These are phyloP conservation scores for Calocybe indica DNA, from an alignment of 768 basidiomycete genomes.

Conservation along the genomic window DNA sequence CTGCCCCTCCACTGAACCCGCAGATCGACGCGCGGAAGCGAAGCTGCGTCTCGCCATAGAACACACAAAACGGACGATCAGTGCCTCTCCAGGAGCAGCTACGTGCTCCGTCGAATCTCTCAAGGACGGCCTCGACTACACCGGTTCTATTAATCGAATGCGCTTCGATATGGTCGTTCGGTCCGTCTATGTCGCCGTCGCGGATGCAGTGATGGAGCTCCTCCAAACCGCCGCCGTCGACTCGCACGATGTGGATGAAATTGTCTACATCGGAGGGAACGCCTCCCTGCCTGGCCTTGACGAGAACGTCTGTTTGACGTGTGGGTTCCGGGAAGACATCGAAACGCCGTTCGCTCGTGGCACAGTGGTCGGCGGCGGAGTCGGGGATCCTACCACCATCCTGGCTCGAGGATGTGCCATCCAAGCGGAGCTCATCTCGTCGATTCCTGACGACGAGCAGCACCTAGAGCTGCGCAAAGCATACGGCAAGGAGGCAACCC, in stretches of 20 bases:
- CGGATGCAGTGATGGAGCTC: conserved; percentile 44
- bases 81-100: conserved; percentile 81
- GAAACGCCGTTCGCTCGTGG: conserved; percentile 62
- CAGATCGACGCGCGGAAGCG: conserved; percentile 84
- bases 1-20: conserved; percentile 47
- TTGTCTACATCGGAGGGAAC: conserved; percentile 76
- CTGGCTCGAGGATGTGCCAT: conserved; percentile 72
- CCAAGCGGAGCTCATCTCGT: conserved; percentile 60
- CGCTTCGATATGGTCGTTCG: conserved; percentile 60
- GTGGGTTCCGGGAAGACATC: conserved; percentile 56
- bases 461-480: conserved; percentile 46
- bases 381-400: conserved; percentile 74
- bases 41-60: conserved; percentile 91
- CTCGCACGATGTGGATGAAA: conserved; percentile 65
- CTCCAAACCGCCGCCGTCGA: conserved; percentile 49
- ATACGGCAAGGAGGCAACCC: conserved; percentile 30
- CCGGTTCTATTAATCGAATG: conserved; percentile 45
- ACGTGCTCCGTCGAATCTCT: conserved; percentile 91
- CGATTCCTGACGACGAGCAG: conserved; percentile 38
- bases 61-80: conserved; percentile 90
- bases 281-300: conserved; percentile 72
- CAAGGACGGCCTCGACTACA: conserved; percentile 91
- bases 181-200: conserved; percentile 53
- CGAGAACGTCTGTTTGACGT: conserved; percentile 38
- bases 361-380: conserved; percentile 64